Evolutionary conservation across 2,329 filamentous ascomycete species (phyloP).

Genomic region (Pseudocercospora macadamiae): DNA sequence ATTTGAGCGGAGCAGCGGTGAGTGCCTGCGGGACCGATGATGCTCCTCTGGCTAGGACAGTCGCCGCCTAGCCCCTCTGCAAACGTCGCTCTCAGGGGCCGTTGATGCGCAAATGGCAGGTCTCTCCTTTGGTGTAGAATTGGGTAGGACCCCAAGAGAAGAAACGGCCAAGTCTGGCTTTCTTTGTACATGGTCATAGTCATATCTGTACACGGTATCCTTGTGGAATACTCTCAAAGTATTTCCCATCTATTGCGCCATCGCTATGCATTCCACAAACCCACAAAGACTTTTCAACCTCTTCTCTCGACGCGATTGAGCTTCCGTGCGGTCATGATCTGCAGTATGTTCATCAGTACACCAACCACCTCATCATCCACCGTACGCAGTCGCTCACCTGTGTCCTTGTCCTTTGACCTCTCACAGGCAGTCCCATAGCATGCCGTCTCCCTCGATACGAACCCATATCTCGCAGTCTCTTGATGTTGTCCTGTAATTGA

Average conservation of each 20-base stretch:
- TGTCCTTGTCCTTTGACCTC: constrained; percentile 84
- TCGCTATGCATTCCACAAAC: constrained; percentile 21
- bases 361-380: neutral
- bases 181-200: neutral
- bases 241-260: constrained; percentile 16
- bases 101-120: too few relatives aligned
- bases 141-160: neutral
- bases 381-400: constrained; percentile 56
- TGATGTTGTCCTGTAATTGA: constrained; percentile 81
- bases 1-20: too few relatives aligned
- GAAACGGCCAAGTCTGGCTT: neutral
- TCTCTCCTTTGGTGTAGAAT: too few relatives aligned
- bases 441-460: constrained; percentile 86
- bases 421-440: constrained; percentile 87
- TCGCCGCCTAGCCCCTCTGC: too few relatives aligned
- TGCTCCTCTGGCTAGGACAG: too few relatives aligned
- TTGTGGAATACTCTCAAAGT: neutral
- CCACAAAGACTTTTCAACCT: constrained; percentile 28
- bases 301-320: constrained; percentile 63
- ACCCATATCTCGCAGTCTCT: constrained; percentile 84
- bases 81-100: too few relatives aligned
- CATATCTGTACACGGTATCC: constrained; percentile 21
- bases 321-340: constrained; percentile 62
- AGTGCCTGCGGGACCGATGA: too few relatives aligned
- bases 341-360: constrained; percentile 16